These are phyloP conservation scores for Spergularia marina DNA, from an alignment of 148 eudicot genomes.

Conservation along the genomic window DNA sequence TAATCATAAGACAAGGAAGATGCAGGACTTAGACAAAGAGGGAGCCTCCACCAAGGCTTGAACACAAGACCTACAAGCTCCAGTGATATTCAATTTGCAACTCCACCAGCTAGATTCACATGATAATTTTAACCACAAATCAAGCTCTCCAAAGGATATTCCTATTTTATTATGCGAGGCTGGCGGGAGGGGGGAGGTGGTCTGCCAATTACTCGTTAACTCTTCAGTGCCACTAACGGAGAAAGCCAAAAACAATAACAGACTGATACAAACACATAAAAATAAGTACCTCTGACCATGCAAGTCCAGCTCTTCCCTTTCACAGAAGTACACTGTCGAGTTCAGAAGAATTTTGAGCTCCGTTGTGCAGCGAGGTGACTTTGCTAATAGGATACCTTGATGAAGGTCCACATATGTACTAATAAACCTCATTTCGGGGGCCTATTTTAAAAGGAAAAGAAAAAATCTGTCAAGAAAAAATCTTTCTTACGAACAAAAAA, in stretches of 20 bases:
- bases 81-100: background rate
- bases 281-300: conserved; percentile 59
- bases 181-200: background rate
- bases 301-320: conserved; percentile 51
- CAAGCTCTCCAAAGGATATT: too few relatives aligned
- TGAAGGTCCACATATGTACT: conserved; percentile 64
- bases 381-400: conserved; percentile 54
- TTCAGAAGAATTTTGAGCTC: conserved; percentile 63
- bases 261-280: background rate
- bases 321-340: conserved; percentile 29
- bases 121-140: background rate
- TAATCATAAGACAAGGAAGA: background rate
- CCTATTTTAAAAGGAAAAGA: conserved; percentile 42
- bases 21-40: background rate
- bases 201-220: background rate
- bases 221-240: background rate
- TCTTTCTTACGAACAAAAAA: background rate
- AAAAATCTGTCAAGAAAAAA: background rate
- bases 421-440: conserved; percentile 78
- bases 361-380: conserved; percentile 73
- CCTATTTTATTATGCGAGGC: too few relatives aligned
- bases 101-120: background rate
- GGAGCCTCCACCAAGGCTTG: background rate
- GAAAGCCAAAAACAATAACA: background rate
- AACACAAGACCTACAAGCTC: background rate